These are phyloP conservation scores for Venturia oleaginea DNA, from an alignment of 2,329 filamentous ascomycete genomes.

Conservation along the genomic window DNA sequence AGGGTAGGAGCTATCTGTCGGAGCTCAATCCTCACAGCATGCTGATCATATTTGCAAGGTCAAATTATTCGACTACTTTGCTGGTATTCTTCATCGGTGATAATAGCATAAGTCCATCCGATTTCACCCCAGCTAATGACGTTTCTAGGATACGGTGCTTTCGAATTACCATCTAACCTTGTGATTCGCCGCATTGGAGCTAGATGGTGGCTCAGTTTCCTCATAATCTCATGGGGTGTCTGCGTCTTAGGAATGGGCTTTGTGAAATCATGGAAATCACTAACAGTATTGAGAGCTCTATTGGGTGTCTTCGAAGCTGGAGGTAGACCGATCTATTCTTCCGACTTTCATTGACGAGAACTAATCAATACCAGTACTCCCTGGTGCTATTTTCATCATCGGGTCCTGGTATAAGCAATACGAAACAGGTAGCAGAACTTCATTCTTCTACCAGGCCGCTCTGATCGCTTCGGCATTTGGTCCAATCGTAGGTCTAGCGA, in stretches of 20 bases:
- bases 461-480: conserved; percentile 25
- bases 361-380: conserved; percentile 25
- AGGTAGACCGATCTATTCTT: neutral
- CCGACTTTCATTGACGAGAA: neutral
- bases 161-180: conserved; percentile 15
- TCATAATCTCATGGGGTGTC: conserved; percentile 20
- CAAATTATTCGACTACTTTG: conserved; percentile 17
- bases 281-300: conserved; percentile 23
- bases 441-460: conserved; percentile 23
- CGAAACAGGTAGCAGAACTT: conserved; percentile 22
- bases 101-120: conserved; percentile 1
- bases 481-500: conserved; percentile 21
- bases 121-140: neutral
- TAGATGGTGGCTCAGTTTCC: conserved; percentile 20
- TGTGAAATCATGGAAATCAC: conserved; percentile 22
- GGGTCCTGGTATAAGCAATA: conserved; percentile 18
- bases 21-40: conserved; percentile 16
- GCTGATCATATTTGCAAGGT: neutral
- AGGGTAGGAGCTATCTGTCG: neutral
- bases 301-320: conserved; percentile 25
- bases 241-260: conserved; percentile 19
- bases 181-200: conserved; percentile 16
- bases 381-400: conserved; percentile 17
- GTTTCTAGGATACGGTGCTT: neutral
- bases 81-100: conserved; percentile 20